Evolutionary conservation across 2,329 filamentous ascomycete species (phyloP), one percentile per base, ranked within the genome.

Genomic region (Fusarium pseudograminearum): DNA sequence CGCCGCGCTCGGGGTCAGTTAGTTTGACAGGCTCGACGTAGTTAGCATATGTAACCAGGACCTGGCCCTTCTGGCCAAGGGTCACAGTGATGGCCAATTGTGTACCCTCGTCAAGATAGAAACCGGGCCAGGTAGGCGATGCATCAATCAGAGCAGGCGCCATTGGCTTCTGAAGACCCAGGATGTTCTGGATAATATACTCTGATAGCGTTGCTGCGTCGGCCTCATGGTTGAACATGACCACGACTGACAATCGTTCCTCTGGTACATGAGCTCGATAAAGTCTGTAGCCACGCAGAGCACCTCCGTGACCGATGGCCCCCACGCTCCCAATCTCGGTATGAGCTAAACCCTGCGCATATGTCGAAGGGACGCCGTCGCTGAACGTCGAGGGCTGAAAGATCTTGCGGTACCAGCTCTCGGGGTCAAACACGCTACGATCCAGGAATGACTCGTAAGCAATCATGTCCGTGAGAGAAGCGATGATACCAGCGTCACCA

Each of bases 161-260:
- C 1, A 30, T 36, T 9, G 65, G 65, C n/a, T 61, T 65, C 3
- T 61, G 53, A 12, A 69, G 50, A 47, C 52, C 22, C n/a, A 69
- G 2, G 16, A 48, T 46, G n/a, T 31, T 55, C 20, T 47, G 57
- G 16, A 69, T 51, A 3, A 69, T 54, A 2, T 53, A 33, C 14
- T 69, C 65, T 1, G 62, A 47, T 4, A 66, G n/a, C 15, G 60
- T 33, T 9, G 48, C 54, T 10, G 65, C 65, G 20, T 65, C 65
- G 7, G 65, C 61, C 26, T 69, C 66, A 7, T 69, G 66, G 3
- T 69, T 69, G 33, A 69, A 60, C 65, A 69, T 61, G 0, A 64
- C 65, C 16, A 69, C 65, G 1, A 69, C 50, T 16, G 66, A 69
- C 12, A 69, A 40, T 20, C 66, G 60, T 20, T 69, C 54, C 28